Base-by-base conservation (phyloP, 495 filamentous ascomycete species). In the Trichoderma reesei region DNA sequence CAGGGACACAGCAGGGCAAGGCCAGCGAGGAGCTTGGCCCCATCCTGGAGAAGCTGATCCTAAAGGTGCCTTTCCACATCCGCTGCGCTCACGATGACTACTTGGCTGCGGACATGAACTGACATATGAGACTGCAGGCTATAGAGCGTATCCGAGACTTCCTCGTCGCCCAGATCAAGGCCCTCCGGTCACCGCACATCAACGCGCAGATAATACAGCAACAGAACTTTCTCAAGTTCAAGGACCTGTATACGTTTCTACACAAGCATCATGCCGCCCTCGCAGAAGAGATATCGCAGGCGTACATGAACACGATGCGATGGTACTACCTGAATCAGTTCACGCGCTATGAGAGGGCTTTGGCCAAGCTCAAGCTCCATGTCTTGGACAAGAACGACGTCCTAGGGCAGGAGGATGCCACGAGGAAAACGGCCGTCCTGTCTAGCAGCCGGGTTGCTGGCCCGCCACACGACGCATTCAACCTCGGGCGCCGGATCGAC, bases 281-380 rank as follows among this genome's bases (percentile, higher is more conserved):
- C 6, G 89, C 90, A 2, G 87, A 90, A 41, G 89, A 97, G 70
- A 96, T 98, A 67, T 85, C 85, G 20, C 90, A 93, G 75, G 94
- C 94, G 7, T 98, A 98, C 68, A 87, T 96, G 74, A 96, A 97
- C 75, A 98, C 94, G 8, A 97, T 98, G 93, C 85, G 92, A 54
- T 98, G 94, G 94, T 98, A 98, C 69, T 98, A 98, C 70, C 76
- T 86, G 44, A 93, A 88, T 65, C 87, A 97, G 73, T 98, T 98
- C 72, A 87, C 85, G 4, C 89, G 93, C 18, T 98, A 98, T 72
- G 83, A 88, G 61, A 85, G 86, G 65, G 83, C 92, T 0, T 83
- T 98, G 0, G 86, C 88, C 64, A 96, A 91, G 70, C 80, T 98
- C 66, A 91, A 90, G 68, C 69, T 96, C 13, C 90, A 96, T 66